phyloP scores from a whole-genome alignment of 2,329 filamentous ascomycete genomes.

The Fusarium coicis region DNA sequence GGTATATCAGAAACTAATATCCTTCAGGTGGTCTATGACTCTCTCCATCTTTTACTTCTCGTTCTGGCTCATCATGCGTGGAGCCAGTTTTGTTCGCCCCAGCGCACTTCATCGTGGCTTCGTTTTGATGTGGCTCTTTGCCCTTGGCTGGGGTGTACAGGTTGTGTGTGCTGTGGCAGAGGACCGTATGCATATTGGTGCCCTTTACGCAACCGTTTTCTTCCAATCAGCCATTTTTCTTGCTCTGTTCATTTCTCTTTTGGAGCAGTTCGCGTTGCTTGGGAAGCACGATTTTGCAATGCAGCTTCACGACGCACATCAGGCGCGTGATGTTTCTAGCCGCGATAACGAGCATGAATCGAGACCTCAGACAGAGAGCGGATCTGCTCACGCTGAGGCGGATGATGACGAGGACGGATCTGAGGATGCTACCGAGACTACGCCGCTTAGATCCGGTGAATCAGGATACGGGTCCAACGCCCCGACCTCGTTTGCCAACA shows the following conservation, averaged over 20 bases:
- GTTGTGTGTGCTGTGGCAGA: conserved; percentile 80
- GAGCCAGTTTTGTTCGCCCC: conserved; percentile 82
- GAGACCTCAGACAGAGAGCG: conserved; percentile 12
- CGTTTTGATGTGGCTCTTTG: conserved; percentile 84
- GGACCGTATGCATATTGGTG: conserved; percentile 76
- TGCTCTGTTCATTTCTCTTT: conserved; percentile 77
- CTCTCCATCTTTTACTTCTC: conserved; percentile 81
- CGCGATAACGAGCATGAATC: conserved; percentile 31
- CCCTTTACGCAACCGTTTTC: conserved; percentile 84
- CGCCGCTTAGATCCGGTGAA: conserved; percentile 59
- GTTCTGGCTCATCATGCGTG: conserved; percentile 84
- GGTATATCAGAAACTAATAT: conserved; percentile 27
- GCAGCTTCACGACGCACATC: conserved; percentile 63
- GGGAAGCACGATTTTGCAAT: conserved; percentile 76
- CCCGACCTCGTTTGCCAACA: conserved; percentile 65
- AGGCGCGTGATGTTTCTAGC: conserved; percentile 53
- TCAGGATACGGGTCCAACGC: conserved; percentile 50
- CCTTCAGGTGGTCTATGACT: conserved; percentile 80
- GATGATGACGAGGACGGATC: conserved; percentile 36
- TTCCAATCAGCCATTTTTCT: conserved; percentile 81
- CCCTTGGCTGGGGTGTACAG: conserved; percentile 77
- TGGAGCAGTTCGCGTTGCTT: conserved; percentile 83
- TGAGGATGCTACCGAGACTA: conserved; percentile 61
- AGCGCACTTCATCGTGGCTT: conserved; percentile 88
- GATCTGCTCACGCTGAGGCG: conserved; percentile 37